Conservation (phyloP, 768 basidiomycete genomes). For the Pisolithus orientalis region DNA sequence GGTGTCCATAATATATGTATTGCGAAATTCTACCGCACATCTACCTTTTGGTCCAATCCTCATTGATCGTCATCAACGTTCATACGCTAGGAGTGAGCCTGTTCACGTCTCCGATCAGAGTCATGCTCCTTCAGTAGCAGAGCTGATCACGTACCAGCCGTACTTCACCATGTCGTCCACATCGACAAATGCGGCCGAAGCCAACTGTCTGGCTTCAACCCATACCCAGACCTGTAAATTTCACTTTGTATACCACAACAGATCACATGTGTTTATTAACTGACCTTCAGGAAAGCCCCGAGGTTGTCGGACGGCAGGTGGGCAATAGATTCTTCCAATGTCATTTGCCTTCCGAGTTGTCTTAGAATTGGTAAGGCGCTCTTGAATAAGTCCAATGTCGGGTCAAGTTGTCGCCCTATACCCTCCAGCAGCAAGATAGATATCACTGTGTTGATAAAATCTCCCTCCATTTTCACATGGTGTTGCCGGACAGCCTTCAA, state of each 20-base stretch:
- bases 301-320: constrained; percentile 66
- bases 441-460: constrained; percentile 97
- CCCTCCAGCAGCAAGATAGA: constrained; percentile 91
- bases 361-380: constrained; percentile 91
- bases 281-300: constrained; percentile 83
- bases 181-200: constrained; percentile 69
- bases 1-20: too few relatives aligned
- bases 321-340: constrained; percentile 57
- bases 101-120: constrained; percentile 8
- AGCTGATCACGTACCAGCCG: constrained; percentile 57
- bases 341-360: constrained; percentile 89
- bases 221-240: constrained; percentile 76
- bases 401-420: constrained; percentile 91
- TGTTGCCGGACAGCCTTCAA: constrained; percentile 80
- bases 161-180: constrained; percentile 84
- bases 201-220: constrained; percentile 87
- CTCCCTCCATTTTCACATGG: constrained; percentile 98
- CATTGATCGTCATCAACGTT: background rate
- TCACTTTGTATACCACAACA: constrained; percentile 2
- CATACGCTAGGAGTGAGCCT: constrained; percentile 51
- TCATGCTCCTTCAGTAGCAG: background rate
- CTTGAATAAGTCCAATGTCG: constrained; percentile 89
- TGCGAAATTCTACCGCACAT: too few relatives aligned
- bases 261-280: constrained; percentile 9
- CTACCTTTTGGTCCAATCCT: too few relatives aligned